phyloP scores from a whole-genome alignment of 179 eudicot species.

The Corrigiola litoralis region DNA sequence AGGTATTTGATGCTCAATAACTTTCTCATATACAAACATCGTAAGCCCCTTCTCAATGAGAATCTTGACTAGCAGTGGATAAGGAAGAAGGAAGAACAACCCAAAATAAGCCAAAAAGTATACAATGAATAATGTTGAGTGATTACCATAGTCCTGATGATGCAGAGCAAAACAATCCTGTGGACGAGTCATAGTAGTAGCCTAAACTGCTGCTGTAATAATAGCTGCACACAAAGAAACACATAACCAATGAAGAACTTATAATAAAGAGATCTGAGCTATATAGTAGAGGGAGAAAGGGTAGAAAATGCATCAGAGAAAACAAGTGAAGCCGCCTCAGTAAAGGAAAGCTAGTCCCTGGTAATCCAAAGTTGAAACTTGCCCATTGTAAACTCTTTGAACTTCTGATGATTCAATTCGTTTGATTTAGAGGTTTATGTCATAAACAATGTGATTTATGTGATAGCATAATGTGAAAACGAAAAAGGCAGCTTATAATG shows the following conservation, averaged over 20 bases:
- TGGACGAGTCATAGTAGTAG: conserved; percentile 84
- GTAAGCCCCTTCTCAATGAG: background rate
- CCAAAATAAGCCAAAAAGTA: background rate
- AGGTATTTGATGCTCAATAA: background rate
- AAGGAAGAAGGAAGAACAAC: background rate
- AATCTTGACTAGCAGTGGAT: background rate
- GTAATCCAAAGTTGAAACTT: no score
- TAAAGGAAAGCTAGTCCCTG: no score
- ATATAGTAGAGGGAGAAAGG: no score
- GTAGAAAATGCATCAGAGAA: no score
- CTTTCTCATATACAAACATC: background rate
- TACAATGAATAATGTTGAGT: background rate
- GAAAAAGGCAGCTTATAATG: background rate
- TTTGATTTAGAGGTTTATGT: no score
- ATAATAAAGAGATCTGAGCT: background rate
- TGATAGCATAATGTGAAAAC: background rate
- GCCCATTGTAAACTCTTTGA: no score
- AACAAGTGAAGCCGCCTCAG: no score
- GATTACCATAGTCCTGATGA: conserved; percentile 80
- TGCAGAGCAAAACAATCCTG: conserved; percentile 71
- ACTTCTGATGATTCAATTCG: no score
- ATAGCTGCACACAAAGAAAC: conserved; percentile 46
- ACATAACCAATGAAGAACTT: background rate
- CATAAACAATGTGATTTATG: no score
- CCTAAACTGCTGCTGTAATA: conserved; percentile 94